These are phyloP conservation scores for Fistulinella staudtii DNA, from an alignment of 1,284 basidiomycete genomes.

Conservation along the genomic window DNA sequence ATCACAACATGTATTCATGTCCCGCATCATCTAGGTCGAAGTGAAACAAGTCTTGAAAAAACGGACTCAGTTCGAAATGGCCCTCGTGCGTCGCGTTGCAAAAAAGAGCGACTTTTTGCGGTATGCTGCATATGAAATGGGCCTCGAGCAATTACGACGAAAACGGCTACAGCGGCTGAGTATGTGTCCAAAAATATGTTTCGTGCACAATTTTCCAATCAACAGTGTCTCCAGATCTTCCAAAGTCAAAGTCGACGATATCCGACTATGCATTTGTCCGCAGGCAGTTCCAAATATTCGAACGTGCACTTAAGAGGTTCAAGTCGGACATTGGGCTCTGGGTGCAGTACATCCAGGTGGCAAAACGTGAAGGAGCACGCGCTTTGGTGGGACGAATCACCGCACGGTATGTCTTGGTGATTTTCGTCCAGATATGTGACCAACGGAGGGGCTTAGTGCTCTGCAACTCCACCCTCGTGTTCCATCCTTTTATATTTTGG, in stretches of 20 bases:
- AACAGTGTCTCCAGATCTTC: constrained; percentile 46
- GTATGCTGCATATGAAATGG: constrained; percentile 92
- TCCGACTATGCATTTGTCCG: constrained; percentile 82
- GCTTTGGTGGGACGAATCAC: constrained; percentile 77
- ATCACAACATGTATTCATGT: constrained; percentile 1
- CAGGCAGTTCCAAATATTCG: constrained; percentile 86
- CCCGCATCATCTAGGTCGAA: constrained; percentile 41
- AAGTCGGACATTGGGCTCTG: constrained; percentile 84
- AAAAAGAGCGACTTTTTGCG: constrained; percentile 88
- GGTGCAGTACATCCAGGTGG: constrained; percentile 85
- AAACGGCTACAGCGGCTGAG: constrained; percentile 73
- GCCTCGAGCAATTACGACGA: constrained; percentile 74
- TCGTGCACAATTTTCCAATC: no score
- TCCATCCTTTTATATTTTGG: constrained; percentile 80
- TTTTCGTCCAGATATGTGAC: constrained; percentile 3
- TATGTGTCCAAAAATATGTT: no score
- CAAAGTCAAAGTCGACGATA: constrained; percentile 55
- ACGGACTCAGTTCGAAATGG: constrained; percentile 80
- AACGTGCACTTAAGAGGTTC: constrained; percentile 86
- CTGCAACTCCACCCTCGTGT: constrained; percentile 83
- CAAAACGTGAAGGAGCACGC: constrained; percentile 75
- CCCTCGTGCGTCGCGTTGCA: constrained; percentile 78
- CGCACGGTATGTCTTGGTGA: constrained; percentile 51
- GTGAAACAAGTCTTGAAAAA: constrained; percentile 83
- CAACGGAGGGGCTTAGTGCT: constrained; percentile 48